Percentiles rank a stretch among this genome's conserved stretches.
These are phyloP conservation scores for Torulaspora gathmanii DNA, from an alignment of 805 yeast genomes.

Conservation along the genomic window DNA sequence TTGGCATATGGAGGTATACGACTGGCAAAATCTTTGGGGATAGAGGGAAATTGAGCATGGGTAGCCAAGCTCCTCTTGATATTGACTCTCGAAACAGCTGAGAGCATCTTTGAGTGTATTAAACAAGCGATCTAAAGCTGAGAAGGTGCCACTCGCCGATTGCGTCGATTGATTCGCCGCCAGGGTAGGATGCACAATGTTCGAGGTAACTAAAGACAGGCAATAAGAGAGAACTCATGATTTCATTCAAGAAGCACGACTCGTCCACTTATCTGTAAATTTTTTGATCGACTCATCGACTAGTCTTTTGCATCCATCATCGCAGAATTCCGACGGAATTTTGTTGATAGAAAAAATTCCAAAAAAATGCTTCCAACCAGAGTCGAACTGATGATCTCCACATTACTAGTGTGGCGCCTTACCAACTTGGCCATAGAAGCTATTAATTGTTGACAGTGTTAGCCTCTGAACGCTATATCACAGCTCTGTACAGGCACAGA, in stretches of 20 bases:
- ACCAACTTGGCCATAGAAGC: conserved; percentile 67
- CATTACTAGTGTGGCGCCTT: conserved; percentile 89
- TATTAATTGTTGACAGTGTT: neutral
- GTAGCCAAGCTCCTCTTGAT: conserved; percentile 26
- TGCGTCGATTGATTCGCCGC: neutral
- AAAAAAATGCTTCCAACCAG: conserved; percentile 55
- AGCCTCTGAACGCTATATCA: too few species aligned
- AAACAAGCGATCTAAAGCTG: neutral
- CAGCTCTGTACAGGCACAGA: too few species aligned
- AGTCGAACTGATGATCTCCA: conserved; percentile 75
- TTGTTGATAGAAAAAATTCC: neutral
- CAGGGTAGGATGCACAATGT: neutral
- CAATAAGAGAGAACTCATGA: too few species aligned
- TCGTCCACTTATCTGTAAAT: neutral
- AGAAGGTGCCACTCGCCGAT: neutral
- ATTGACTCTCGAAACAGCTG: conserved; percentile 19
- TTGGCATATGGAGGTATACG: conserved; percentile 88
- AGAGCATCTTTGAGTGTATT: conserved; percentile 19
- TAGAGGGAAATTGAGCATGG: conserved; percentile 26
- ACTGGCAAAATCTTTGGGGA: conserved; percentile 58
- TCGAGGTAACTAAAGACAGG: neutral
- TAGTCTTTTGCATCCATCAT: neutral
- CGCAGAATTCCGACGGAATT: conserved; percentile 14
- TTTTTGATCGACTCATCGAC: neutral
- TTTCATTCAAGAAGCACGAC: neutral